phyloP scores from a whole-genome alignment of 208 protist genomes.

The Acanthamoeba castellanii region DNA sequence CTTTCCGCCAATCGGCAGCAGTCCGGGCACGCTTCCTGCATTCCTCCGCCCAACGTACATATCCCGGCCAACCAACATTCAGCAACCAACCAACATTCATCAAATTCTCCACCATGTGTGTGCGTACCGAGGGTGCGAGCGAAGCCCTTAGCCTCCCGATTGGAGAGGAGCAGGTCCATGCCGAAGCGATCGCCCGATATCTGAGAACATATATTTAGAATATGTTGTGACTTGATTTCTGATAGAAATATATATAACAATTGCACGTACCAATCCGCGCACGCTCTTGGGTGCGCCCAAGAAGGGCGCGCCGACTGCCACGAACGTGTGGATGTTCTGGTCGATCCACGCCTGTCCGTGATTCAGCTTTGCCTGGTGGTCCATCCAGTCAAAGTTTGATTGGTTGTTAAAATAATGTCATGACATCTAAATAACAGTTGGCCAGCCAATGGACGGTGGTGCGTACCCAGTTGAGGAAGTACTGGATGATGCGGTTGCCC shows the following conservation, averaged over 20 bases:
- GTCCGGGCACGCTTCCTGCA: background rate
- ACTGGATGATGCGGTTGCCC: constrained; percentile 70
- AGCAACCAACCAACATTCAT: background rate
- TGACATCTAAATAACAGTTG: too few species aligned
- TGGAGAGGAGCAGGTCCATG: background rate
- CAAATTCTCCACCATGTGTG: background rate
- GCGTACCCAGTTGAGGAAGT: constrained; percentile 62
- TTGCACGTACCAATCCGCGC: background rate
- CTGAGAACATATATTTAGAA: background rate
- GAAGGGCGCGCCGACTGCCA: constrained; percentile 64
- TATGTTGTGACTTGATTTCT: background rate
- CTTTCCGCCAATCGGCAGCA: background rate
- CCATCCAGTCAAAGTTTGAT: background rate
- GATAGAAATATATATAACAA: too few species aligned
- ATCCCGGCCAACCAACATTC: background rate
- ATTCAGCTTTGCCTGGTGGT: background rate
- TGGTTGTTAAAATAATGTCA: background rate
- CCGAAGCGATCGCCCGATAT: constrained; percentile 13
- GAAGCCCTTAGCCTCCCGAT: background rate
- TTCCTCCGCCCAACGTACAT: background rate
- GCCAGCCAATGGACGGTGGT: background rate
- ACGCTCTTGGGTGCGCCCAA: constrained; percentile 55
- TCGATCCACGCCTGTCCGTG: background rate
- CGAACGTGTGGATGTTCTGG: constrained; percentile 72
- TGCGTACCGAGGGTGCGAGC: background rate